Conservation (phyloP, 768 basidiomycete genomes). For the Leccinum truebloodii region DNA sequence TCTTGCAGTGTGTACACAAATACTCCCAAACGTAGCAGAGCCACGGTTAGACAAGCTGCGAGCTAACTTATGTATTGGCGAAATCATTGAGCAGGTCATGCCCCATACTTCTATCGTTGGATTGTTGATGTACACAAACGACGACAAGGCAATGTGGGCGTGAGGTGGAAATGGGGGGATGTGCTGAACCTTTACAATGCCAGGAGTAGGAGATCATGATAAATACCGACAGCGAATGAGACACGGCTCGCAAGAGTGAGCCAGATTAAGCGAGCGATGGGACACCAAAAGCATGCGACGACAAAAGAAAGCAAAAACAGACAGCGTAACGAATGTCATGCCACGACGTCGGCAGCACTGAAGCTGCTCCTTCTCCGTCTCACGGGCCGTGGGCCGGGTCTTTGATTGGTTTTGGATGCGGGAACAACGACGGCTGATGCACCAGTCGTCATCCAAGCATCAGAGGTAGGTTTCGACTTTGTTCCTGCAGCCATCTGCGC, state of each 20-base stretch:
- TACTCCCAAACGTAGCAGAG: slow-evolving; percentile 51
- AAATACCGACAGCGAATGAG: slow-evolving; percentile 28
- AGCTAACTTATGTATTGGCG: background rate
- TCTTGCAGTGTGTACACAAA: slow-evolving; percentile 87
- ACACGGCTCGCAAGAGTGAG: slow-evolving; percentile 1
- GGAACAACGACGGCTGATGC: slow-evolving; percentile 68
- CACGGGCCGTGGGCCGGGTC: slow-evolving; percentile 72
- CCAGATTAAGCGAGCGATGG: slow-evolving; percentile 8
- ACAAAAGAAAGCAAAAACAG: slow-evolving; percentile 17
- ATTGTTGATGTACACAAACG: slow-evolving; percentile 22
- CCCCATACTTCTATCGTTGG: slow-evolving; percentile 13
- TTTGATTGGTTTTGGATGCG: slow-evolving; percentile 62
- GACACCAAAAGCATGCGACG: slow-evolving; percentile 2
- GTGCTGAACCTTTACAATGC: slow-evolving; percentile 34
- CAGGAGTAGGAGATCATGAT: slow-evolving; percentile 24
- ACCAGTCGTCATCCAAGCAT: slow-evolving; percentile 80
- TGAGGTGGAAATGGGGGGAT: slow-evolving; percentile 15
- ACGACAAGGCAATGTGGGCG: slow-evolving; percentile 15
- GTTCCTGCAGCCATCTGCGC: slow-evolving; percentile 49
- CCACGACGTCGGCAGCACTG: slow-evolving; percentile 83
- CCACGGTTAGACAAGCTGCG: background rate
- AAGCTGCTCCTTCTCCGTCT: slow-evolving; percentile 84
- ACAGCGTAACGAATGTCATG: slow-evolving; percentile 40
- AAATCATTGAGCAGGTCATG: slow-evolving; percentile 5
- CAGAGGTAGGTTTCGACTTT: slow-evolving; percentile 40